These are phyloP conservation scores for Umbelopsis sp. DNA, from an alignment of 371 early-diverging fungal genomes.

Conservation along the genomic window DNA sequence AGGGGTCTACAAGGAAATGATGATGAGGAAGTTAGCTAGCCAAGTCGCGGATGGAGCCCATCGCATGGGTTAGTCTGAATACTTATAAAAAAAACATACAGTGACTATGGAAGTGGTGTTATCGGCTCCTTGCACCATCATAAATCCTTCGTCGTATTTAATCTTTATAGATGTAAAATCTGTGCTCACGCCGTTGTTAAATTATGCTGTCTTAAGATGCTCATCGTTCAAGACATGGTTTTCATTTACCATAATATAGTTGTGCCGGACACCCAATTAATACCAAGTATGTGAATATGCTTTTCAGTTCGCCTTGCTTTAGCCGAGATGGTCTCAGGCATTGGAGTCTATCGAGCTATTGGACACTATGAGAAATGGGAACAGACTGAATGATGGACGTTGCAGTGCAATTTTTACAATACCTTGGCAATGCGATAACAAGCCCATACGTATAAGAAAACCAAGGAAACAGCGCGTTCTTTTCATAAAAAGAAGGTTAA, in stretches of 20 bases:
- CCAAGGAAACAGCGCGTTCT: constrained; percentile 49
- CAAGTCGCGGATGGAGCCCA: too few relatives aligned
- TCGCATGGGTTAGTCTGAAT: neutral
- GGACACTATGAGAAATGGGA: neutral
- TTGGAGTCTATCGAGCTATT: constrained; percentile 17
- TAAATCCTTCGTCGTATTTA: constrained; percentile 26
- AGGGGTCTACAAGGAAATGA: constrained; percentile 1
- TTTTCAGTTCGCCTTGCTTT: constrained; percentile 23
- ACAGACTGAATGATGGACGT: neutral
- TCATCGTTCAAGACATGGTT: neutral
- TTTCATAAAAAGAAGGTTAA: neutral
- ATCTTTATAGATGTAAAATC: constrained; percentile 25
- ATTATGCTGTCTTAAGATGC: too few relatives aligned
- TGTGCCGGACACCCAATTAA: constrained; percentile 21
- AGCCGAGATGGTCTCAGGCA: constrained; percentile 19
- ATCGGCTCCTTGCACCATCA: neutral
- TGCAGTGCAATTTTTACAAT: neutral
- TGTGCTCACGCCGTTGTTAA: neutral
- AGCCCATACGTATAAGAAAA: constrained; percentile 44
- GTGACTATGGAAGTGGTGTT: neutral
- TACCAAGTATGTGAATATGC: constrained; percentile 24
- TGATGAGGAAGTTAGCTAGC: too few relatives aligned
- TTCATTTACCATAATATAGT: constrained; percentile 21
- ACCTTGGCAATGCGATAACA: constrained; percentile 40
- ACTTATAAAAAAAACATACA: neutral